Evolutionary conservation across 2,329 filamentous ascomycete species (phyloP), one percentile per base, ranked within the genome.

Genomic region (Exutisphaerella laricina): DNA sequence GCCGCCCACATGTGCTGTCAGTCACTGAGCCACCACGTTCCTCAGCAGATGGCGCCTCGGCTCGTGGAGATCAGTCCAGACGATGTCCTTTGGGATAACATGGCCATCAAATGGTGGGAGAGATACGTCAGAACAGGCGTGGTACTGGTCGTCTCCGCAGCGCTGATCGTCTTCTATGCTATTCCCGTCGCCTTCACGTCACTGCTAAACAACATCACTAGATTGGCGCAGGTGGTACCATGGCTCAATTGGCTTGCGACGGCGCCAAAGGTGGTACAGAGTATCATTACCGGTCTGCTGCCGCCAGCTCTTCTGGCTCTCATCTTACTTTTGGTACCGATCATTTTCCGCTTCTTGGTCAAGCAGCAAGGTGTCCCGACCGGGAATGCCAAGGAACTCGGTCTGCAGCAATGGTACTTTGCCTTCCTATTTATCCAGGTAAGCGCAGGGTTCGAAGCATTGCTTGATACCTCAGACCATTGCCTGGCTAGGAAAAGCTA

Each of bases 1-100:
- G 89, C 90, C 4, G 92, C 92, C 0, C 92, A 98, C 59, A 97
- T 98, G 92, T 92, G 90, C 45, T 96, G 88, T 62, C 92, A 98
- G 63, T 82, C 87, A 35, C 75, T 94, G 33, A 88, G 85, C 28
- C 88, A 97, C 62, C 92, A 98, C 58, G 66, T 95, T 1, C 92
- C 92, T 1, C 86, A 86, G 56, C 85, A 94, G 33, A 98, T 98
- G 92, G 78, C 87, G 1, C 92, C 92, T 0, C 80, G 92, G 20
- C 77, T 86, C 29, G 85, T 95, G n/a, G 92, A 98, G 61, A 88
- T 98, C 34, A 88, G 88, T 5, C 92, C 92, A 0, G 82, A 83
- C 31, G 89, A 97, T 61, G 88, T 98, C 6, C 76, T 94, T 29
- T 98, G 92, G 92, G 87, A 94, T 53, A 98, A 98, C 60, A 90